Evolutionary conservation across 192 early-diverging fungal genomes (phyloP), one percentile per base, ranked within the genome.

Genomic region (Podila minutissima): DNA sequence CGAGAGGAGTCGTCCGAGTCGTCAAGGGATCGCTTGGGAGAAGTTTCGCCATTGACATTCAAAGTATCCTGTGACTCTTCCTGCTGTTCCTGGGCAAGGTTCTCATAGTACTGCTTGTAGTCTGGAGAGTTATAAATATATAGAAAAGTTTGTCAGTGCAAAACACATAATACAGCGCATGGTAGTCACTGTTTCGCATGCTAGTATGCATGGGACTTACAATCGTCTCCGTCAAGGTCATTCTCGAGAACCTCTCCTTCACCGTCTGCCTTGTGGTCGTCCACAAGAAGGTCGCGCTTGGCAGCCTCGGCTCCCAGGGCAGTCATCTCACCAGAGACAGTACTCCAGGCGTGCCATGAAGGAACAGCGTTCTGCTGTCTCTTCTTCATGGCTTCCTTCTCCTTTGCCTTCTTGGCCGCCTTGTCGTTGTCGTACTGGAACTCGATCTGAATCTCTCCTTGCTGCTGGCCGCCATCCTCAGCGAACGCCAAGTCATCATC

Each of bases 281-380:
- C 78, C 33, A 62, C 66, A 19, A 76, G 81, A 2, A 86, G 69
- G 32, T 82, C 70, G 2, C 61, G 67, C 17, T 84, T 83, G 4
- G 61, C 70, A 33, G 76, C 82, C 13, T 68, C 64, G 11, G 61
- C 58, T 60, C 83, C 72, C 11, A 79, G 72, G 38, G 81, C 84
- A 22, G 83, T 86, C 41, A 82, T 82, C 11, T 82, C 83, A 22
- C 89, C 88, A 10, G 92, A 92, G 0, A 94, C 90, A 1, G 93
- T 93, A 65, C 89, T 91, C 67, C 90, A 91, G 32, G 89, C 88
- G 74, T 95, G 93, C 93, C 93, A 95, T 31, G 89, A 88, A 20
- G 93, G 93, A 46, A 95, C 83, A 24, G 90, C 92, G 67, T 95
- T 95, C 74, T 93, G 92, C 53, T 88, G 88, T 35, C 89, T 71